Evolutionary conservation across 371 early-diverging fungal genomes (phyloP).

Genomic region (Mortierella sp.): DNA sequence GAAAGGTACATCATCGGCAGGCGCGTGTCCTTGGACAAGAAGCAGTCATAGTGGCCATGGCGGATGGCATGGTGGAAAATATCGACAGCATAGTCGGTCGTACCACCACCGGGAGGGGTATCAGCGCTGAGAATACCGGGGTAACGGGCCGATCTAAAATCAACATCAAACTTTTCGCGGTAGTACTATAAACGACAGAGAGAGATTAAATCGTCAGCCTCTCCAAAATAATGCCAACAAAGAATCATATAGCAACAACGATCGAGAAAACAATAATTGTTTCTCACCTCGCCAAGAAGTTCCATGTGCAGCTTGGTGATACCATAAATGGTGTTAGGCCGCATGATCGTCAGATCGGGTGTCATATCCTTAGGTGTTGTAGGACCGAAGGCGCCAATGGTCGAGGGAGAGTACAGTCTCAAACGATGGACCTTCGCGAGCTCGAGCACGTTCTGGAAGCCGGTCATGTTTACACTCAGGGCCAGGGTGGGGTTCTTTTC

Average conservation of each 20-base stretch:
- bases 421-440: slow-evolving; percentile 63
- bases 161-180: slow-evolving; percentile 66
- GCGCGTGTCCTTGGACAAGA: slow-evolving; percentile 60
- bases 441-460: slow-evolving; percentile 70
- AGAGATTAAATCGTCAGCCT: too few species aligned
- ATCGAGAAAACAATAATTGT: not conserved
- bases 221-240: too few species aligned
- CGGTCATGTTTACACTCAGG: slow-evolving; percentile 65
- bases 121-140: slow-evolving; percentile 71
- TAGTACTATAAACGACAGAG: slow-evolving; percentile 56
- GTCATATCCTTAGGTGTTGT: slow-evolving; percentile 65
- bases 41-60: slow-evolving; percentile 60
- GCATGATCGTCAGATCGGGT: slow-evolving; percentile 68
- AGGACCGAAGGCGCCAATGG: slow-evolving; percentile 74
- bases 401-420: slow-evolving; percentile 65
- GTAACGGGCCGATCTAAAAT: slow-evolving; percentile 69
- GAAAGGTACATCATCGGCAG: slow-evolving; percentile 73
- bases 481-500: slow-evolving; percentile 66
- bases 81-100: slow-evolving; percentile 73
- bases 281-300: slow-evolving; percentile 64
- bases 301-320: slow-evolving; percentile 72
- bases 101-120: slow-evolving; percentile 69
- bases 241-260: too few species aligned
- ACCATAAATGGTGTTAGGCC: slow-evolving; percentile 72
- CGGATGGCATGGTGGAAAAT: slow-evolving; percentile 70